phyloP scores from a whole-genome alignment of 2,329 filamentous ascomycete genomes.

The Periconia macrospinosa region DNA sequence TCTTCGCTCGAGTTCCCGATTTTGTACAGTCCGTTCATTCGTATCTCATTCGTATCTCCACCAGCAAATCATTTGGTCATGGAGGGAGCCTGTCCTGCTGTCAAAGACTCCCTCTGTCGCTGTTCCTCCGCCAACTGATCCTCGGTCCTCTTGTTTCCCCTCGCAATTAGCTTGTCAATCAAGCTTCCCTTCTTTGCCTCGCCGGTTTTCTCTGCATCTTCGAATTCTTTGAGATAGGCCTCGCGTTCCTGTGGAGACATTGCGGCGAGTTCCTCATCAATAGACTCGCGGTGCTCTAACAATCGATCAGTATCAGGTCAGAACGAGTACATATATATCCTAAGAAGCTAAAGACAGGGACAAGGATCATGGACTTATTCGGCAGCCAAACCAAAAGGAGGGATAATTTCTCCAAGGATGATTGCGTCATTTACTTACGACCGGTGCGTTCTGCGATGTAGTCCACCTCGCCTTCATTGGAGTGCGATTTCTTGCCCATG shows the following conservation, averaged over 20 bases:
- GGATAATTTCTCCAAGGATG: background rate
- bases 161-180: conserved; percentile 26
- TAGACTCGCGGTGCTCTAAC: conserved; percentile 31
- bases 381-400: background rate
- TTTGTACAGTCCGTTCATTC: background rate
- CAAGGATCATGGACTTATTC: background rate
- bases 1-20: background rate
- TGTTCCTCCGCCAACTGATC: conserved; percentile 33
- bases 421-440: conserved; percentile 12
- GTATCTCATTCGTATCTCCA: background rate
- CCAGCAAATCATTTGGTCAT: background rate
- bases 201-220: conserved; percentile 36
- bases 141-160: conserved; percentile 39
- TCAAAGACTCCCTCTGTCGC: conserved; percentile 20
- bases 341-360: background rate
- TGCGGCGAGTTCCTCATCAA: conserved; percentile 36
- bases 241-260: conserved; percentile 38
- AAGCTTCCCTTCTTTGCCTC: conserved; percentile 31
- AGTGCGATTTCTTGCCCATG: conserved; percentile 36
- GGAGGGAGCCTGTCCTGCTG: background rate
- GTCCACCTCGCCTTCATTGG: conserved; percentile 18
- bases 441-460: conserved; percentile 6
- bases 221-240: conserved; percentile 39
- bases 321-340: background rate
- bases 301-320: background rate